A percentile compares a stretch with the other conserved stretches of the same genome.
These are phyloP conservation scores for Curvularia sp. DNA, from an alignment of 2,329 filamentous ascomycete species.

Conservation along the genomic window DNA sequence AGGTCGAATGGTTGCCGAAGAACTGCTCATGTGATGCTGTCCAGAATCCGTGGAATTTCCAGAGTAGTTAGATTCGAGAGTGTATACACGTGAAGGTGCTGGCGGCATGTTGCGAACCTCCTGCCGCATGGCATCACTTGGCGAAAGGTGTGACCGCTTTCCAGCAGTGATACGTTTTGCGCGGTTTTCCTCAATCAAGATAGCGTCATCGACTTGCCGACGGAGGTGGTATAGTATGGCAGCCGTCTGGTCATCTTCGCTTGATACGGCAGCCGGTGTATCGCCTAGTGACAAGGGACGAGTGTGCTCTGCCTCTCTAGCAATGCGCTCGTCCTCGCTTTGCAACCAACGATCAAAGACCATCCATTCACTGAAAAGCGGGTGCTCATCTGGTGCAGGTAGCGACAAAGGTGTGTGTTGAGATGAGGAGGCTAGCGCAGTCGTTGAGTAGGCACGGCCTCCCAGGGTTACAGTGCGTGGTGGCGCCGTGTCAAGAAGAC, in stretches of 20 bases:
- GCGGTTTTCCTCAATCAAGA: slow-evolving; percentile 43
- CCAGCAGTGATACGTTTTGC: slow-evolving; percentile 37
- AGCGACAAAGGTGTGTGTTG: slow-evolving; percentile 29
- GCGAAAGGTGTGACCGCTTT: slow-evolving; percentile 36
- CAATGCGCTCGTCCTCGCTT: slow-evolving; percentile 39
- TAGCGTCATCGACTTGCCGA: slow-evolving; percentile 42
- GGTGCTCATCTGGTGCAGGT: slow-evolving; percentile 39
- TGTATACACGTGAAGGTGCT: slow-evolving; percentile 37
- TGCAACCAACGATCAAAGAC: slow-evolving; percentile 41
- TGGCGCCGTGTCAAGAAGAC: slow-evolving; percentile 31
- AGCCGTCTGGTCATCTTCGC: slow-evolving; percentile 36
- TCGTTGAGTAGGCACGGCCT: slow-evolving; percentile 35
- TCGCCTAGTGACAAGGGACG: slow-evolving; percentile 34
- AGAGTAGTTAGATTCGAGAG: slow-evolving; percentile 35
- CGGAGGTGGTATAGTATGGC: slow-evolving; percentile 39
- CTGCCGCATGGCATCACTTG: slow-evolving; percentile 40
- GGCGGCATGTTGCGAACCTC: slow-evolving; percentile 37
- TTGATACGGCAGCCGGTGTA: slow-evolving; percentile 24
- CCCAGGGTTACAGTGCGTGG: slow-evolving; percentile 39
- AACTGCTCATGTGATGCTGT: slow-evolving; percentile 19
- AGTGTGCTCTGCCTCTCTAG: slow-evolving; percentile 25
- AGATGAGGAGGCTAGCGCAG: slow-evolving; percentile 28
- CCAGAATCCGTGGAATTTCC: slow-evolving; percentile 29
- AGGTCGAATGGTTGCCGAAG: slow-evolving; percentile 25
- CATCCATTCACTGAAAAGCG: slow-evolving; percentile 42